Base-by-base conservation (phyloP, 2,329 filamentous ascomycete species). In the Pseudogymnoascus sp. region DNA sequence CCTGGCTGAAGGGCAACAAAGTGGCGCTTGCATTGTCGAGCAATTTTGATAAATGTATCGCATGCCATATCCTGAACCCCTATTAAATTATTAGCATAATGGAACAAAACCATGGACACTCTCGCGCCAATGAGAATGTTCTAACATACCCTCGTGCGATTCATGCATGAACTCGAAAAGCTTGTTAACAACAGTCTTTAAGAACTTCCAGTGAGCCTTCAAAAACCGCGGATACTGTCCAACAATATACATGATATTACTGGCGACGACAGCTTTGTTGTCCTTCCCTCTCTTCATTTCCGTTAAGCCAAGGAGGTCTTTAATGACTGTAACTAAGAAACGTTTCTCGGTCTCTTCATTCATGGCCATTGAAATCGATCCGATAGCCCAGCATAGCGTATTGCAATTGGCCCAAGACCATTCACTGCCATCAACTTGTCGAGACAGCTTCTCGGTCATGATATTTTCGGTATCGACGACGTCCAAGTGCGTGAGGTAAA, bases 391-490 rank as follows among this genome's bases (percentile, higher is more conserved):
- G 79, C 94, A 99, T 56, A 99, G 84, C 5, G 95, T 96, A 76
- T 99, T 99, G 84, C 94, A 99, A 77, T 99, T 99, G 64, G 92
- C 90, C 94, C 94, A 99, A 5, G 95, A 99, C 94, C 94, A 99
- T 74, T 99, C 95, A 2, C 83, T 82, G 19, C 91, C 91, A 71
- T 99, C 94, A 10, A 99, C 94, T 74, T 99, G 94, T 66, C 91
- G 88, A 30, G 91, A 86, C 59, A 99, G 80, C 77, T 99, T 99
- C 71, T 99, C 95, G 3, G 94, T 96, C 95, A 99, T 99, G 77
- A 99, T 99, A 64, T 89, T 89, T 75, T 99, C 94, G 0, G 92
- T 99, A 71, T 99, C 94, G 63, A 95, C 86, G 38, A 99, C 95
- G 70, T 99, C 94, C 69, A 99, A 77, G 78, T 99, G 94, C 33